Percentiles rank a stretch among this genome's conserved stretches.
Evolutionary conservation across 1,139 yeast genomes (phyloP).

Genomic region (Candida sanyaensis): DNA sequence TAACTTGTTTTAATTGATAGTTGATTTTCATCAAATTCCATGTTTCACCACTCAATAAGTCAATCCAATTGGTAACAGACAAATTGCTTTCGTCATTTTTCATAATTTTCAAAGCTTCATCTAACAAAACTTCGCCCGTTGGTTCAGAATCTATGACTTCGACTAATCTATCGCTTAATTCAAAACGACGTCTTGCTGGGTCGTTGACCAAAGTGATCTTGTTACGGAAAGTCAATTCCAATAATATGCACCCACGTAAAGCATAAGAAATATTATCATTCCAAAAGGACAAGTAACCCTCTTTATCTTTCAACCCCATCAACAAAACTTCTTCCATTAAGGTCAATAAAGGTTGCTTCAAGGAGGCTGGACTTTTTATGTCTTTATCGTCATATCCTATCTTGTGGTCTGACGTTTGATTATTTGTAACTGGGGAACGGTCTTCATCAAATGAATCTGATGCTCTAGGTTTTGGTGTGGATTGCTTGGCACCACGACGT

Average conservation of each 20-base stretch:
- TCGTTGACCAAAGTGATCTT: constrained; percentile 88
- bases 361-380: constrained; percentile 48
- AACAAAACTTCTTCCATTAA: constrained; percentile 94
- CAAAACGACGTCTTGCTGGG: constrained; percentile 89
- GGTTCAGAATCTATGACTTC: constrained; percentile 84
- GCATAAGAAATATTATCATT: constrained; percentile 97
- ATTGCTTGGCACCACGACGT: constrained; percentile 45
- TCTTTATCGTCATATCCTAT: constrained; percentile 86
- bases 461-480: constrained; percentile 13
- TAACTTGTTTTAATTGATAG: constrained; percentile 94
- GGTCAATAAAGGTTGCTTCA: constrained; percentile 70
- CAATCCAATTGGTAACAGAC: constrained; percentile 91
- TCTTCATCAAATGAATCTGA: constrained; percentile 15
- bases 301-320: constrained; percentile 92
- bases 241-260: constrained; percentile 86
- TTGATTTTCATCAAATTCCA: constrained; percentile 96
- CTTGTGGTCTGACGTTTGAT: constrained; percentile 43
- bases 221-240: constrained; percentile 90
- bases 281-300: constrained; percentile 96
- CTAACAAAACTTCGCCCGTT: constrained; percentile 94
- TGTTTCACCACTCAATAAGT: constrained; percentile 90
- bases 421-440: constrained; percentile 12
- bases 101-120: constrained; percentile 91
- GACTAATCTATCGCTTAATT: constrained; percentile 80
- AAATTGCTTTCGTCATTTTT: constrained; percentile 78